phyloP scores from a whole-genome alignment of 257 asterid genomes.

The Vinca minor region DNA sequence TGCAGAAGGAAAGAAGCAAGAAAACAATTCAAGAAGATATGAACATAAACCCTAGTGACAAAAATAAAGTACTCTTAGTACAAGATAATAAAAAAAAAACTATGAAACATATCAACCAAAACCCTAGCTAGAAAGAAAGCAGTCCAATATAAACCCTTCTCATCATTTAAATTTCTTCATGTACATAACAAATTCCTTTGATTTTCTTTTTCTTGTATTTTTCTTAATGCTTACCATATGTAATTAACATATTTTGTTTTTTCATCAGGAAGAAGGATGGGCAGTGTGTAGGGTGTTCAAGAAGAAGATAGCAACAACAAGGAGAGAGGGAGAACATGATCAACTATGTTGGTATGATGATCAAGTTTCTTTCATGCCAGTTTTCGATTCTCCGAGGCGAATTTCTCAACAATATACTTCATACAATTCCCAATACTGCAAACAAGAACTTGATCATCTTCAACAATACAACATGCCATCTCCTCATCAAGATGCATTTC shows the following conservation, averaged over 20 bases:
- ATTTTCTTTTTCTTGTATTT: neutral
- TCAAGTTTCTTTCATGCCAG: slow-evolving; percentile 47
- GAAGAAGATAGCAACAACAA: slow-evolving; percentile 41
- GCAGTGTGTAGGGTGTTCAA: slow-evolving; percentile 64
- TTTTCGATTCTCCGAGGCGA: slow-evolving; percentile 35
- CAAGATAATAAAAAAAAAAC: too few relatives aligned
- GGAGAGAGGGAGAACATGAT: slow-evolving; percentile 39
- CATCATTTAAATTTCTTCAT: neutral
- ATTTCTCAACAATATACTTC: slow-evolving; percentile 19
- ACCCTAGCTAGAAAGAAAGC: neutral
- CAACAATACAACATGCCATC: slow-evolving; percentile 32
- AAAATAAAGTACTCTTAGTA: too few relatives aligned
- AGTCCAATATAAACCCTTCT: neutral
- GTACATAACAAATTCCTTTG: too few relatives aligned
- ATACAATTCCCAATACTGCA: slow-evolving; percentile 25
- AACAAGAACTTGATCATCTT: slow-evolving; percentile 38
- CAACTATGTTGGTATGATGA: slow-evolving; percentile 50
- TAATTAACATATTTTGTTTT: neutral
- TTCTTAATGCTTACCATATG: too few relatives aligned
- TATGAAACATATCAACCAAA: too few relatives aligned
- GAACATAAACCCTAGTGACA: too few relatives aligned
- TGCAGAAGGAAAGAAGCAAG: neutral
- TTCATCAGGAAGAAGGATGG: slow-evolving; percentile 70
- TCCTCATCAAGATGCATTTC: slow-evolving; percentile 23
- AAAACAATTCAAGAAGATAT: too few relatives aligned